A percentile compares a stretch with the other conserved stretches of the same genome.
phyloP scores from a whole-genome alignment of 2,329 filamentous ascomycete species.

The Aspergillus luchuensis region DNA sequence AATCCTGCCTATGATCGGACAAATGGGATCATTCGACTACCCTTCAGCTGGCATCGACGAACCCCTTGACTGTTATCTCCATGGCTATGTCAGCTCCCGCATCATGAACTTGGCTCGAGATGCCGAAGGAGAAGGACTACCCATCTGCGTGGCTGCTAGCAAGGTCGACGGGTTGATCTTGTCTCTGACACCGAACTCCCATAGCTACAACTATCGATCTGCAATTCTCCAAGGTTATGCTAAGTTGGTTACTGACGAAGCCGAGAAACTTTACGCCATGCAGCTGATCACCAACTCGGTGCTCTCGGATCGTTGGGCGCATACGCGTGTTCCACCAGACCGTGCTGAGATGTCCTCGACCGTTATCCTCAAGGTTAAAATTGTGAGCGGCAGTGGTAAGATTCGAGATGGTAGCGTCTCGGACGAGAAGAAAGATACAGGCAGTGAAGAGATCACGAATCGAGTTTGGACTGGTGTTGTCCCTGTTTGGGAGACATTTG shows the following conservation, averaged over 20 bases:
- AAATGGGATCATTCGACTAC: conserved; percentile 71
- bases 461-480: conserved; percentile 64
- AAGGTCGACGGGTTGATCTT: conserved; percentile 80
- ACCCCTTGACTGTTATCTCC: conserved; percentile 74
- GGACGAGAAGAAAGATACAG: conserved; percentile 61
- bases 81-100: conserved; percentile 79
- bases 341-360: conserved; percentile 74
- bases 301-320: conserved; percentile 67
- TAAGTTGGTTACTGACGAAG: conserved; percentile 63
- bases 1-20: conserved; percentile 82
- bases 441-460: conserved; percentile 48
- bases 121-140: conserved; percentile 57
- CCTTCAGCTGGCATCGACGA: conserved; percentile 64
- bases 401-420: conserved; percentile 65
- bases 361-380: conserved; percentile 67
- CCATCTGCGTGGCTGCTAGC: conserved; percentile 71
- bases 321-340: conserved; percentile 70
- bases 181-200: conserved; percentile 74
- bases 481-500: conserved; percentile 65
- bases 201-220: conserved; percentile 86
- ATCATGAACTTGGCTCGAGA: conserved; percentile 67
- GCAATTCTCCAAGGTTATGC: conserved; percentile 77
- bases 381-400: conserved; percentile 76
- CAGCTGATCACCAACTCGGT: conserved; percentile 74
- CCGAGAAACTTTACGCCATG: conserved; percentile 79